These are phyloP conservation scores for Trametes polyzona DNA, from an alignment of 1,284 basidiomycete species.

Conservation along the genomic window DNA sequence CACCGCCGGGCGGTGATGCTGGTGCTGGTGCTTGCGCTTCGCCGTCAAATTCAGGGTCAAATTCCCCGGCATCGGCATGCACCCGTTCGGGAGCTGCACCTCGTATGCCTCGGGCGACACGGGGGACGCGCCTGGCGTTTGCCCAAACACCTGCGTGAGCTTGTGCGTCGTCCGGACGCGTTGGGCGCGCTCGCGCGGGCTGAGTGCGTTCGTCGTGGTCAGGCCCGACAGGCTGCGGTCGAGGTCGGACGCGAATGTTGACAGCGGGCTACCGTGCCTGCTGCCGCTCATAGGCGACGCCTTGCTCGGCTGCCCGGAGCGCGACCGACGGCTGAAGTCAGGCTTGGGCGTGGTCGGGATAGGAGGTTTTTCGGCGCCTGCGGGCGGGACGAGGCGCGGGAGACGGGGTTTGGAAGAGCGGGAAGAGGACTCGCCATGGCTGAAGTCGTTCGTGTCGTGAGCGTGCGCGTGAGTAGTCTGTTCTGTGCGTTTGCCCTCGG, in stretches of 20 bases:
- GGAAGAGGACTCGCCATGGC: constrained; percentile 14
- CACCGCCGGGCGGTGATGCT: constrained; percentile 43
- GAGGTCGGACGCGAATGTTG: constrained; percentile 11
- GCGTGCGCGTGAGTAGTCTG: constrained; percentile 7
- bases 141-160: constrained; percentile 77
- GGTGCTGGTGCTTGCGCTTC: constrained; percentile 32
- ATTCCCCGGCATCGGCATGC: constrained; percentile 21
- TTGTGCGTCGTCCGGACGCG: constrained; percentile 76
- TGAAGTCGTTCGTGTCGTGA: constrained; percentile 16
- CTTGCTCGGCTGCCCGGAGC: constrained; percentile 24
- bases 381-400: constrained; percentile 21
- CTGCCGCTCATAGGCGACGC: constrained; percentile 8
- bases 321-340: constrained; percentile 31
- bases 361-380: constrained; percentile 43
- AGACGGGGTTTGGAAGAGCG: constrained; percentile 23
- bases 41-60: constrained; percentile 21
- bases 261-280: constrained; percentile 11
- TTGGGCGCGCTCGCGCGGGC: constrained; percentile 68
- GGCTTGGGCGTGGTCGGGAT: constrained; percentile 43
- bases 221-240: constrained; percentile 43
- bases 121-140: constrained; percentile 48
- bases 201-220: constrained; percentile 66
- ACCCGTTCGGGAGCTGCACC: constrained; percentile 16
- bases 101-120: constrained; percentile 23
- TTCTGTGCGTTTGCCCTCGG: neutral